Base-by-base conservation (phyloP, 257 asterid species). In the Prunella vulgaris region DNA sequence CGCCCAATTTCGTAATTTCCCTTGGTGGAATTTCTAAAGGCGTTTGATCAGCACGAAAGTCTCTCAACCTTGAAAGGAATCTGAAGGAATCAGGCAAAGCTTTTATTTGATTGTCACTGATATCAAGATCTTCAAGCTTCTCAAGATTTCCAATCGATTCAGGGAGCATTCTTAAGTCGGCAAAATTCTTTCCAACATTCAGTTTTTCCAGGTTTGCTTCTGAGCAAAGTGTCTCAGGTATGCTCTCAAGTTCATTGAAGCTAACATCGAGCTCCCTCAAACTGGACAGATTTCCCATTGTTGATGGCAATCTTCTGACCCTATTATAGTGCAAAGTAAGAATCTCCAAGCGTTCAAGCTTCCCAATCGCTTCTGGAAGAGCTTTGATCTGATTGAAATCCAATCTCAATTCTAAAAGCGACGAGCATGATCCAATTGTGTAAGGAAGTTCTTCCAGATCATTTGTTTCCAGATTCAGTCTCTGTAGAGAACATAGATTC, bases 51-150 rank as follows among this genome's bases (percentile, higher is more conserved):
- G 89, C 94, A 2, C 71, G 86, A 9, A 92, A 75, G 62, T 70
- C 74, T 74, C 74, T 80, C 46, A 92, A 75, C 42, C 82, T 87
- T 4, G 85, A 57, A 49, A 92, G 72, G 32, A 72, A 79, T 73
- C 87, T 77, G 75, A 92, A 87, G 56, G 98, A 89, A 64, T 87
- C 95, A 0, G 98, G 97, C 79, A 92, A 67, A 17, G 5, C 49
- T 74, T 44, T 81, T 67, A 92, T 87, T 70, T 92, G 97, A 75
- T 87, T 84, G 70, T 85, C 75, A 69, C 90, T 83, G 38, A 92
- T 84, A 75, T 92, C 95, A 7, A 92, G 84, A 75, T 87, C 95
- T 73, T 84, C 91, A 32, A 92, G 98, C 88, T 77, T 79, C 74
- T 79, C 79, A 1, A 92, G 90, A 46, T 84, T 79, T 25, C 98